phyloP scores from a whole-genome alignment of 2,329 filamentous ascomycete genomes.

The Sordariomycetes sp. region DNA sequence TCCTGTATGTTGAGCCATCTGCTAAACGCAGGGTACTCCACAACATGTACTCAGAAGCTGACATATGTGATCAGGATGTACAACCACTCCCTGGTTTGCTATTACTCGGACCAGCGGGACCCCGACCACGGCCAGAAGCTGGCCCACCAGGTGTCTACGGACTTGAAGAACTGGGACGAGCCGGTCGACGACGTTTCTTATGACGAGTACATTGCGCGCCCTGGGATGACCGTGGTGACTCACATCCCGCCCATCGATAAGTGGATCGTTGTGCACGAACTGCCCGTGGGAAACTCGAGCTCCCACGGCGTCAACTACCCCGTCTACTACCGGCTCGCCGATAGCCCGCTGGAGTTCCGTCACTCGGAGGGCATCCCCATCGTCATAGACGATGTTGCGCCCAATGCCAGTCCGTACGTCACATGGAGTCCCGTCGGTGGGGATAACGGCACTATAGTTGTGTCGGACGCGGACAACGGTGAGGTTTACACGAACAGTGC shows the following conservation, averaged over 20 bases:
- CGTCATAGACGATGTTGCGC: slow-evolving; percentile 18
- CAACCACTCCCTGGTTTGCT: slow-evolving; percentile 50
- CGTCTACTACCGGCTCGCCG: slow-evolving; percentile 33
- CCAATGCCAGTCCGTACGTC: slow-evolving; percentile 28
- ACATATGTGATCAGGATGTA: slow-evolving; percentile 17
- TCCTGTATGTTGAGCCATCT: slow-evolving; percentile 25
- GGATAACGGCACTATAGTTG: slow-evolving; percentile 30
- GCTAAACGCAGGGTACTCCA: neutral
- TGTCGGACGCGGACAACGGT: slow-evolving; percentile 22
- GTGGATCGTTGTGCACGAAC: slow-evolving; percentile 57
- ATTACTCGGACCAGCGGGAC: slow-evolving; percentile 64
- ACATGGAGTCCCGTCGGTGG: slow-evolving; percentile 32
- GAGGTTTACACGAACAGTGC: slow-evolving; percentile 30
- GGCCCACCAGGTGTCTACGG: slow-evolving; percentile 49
- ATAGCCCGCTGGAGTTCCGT: slow-evolving; percentile 23
- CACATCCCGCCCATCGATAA: slow-evolving; percentile 42
- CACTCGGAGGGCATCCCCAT: slow-evolving; percentile 17
- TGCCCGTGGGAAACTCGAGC: slow-evolving; percentile 34
- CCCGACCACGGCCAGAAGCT: slow-evolving; percentile 60
- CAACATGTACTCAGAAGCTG: neutral
- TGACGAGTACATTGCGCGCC: slow-evolving; percentile 39
- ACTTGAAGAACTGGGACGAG: slow-evolving; percentile 48
- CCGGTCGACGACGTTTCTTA: slow-evolving; percentile 54
- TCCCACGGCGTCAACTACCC: slow-evolving; percentile 18
- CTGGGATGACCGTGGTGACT: slow-evolving; percentile 56